Conservation (phyloP, 257 asterid species). For the Capsicum pubescens region DNA sequence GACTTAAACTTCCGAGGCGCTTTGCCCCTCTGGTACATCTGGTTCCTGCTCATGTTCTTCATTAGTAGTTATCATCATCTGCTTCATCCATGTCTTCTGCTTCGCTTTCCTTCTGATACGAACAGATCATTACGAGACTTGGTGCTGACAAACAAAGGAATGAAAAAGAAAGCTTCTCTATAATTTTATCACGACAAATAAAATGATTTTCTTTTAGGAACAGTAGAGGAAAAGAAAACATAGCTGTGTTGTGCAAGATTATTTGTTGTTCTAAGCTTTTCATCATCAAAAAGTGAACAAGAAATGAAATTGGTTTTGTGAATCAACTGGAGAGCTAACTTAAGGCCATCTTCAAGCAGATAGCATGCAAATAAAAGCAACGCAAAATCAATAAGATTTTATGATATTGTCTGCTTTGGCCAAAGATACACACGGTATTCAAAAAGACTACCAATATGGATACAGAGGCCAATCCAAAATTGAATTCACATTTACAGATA, state of each 20-base stretch:
- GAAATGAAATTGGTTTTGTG: neutral
- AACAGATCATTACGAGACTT: neutral
- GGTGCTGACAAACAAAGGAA: neutral
- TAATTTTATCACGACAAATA: neutral
- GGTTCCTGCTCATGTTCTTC: conserved; percentile 70
- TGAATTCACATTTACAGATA: too few relatives aligned
- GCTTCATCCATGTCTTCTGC: conserved; percentile 36
- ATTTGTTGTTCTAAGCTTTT: neutral
- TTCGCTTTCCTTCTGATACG: conserved; percentile 42
- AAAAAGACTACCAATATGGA: too few relatives aligned
- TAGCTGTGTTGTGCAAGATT: neutral
- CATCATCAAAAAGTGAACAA: neutral
- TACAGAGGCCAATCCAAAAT: too few relatives aligned
- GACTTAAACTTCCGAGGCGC: conserved; percentile 33
- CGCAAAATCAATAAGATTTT: too few relatives aligned
- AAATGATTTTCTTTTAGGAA: too few relatives aligned
- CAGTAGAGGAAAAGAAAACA: too few relatives aligned
- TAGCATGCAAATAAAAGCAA: too few relatives aligned
- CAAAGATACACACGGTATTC: too few relatives aligned
- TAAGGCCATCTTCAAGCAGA: neutral
- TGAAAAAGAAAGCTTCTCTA: neutral
- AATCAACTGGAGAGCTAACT: neutral
- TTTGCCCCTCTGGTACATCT: conserved; percentile 56
- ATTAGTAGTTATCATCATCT: conserved; percentile 59
- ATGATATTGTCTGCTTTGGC: too few relatives aligned